Evolutionary conservation across 768 basidiomycete species (phyloP).

Genomic region (Lanmaoa rubissima): DNA sequence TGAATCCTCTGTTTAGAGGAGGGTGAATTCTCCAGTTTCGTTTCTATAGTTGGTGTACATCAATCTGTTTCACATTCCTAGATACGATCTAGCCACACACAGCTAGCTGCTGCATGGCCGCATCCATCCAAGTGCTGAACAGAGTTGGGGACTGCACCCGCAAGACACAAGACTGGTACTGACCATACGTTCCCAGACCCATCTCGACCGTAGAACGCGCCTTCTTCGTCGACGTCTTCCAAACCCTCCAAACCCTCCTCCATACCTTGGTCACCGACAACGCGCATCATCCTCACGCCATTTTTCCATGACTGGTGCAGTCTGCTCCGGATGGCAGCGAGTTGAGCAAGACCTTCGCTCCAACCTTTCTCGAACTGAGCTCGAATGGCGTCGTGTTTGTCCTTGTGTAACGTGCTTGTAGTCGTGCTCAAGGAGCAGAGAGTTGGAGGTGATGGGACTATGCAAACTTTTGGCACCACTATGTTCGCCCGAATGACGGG

Average conservation of each 20-base stretch:
- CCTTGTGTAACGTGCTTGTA: slow-evolving; percentile 26
- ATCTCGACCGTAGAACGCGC: slow-evolving; percentile 25
- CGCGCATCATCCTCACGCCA: slow-evolving; percentile 44
- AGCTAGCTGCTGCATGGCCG: slow-evolving; percentile 35
- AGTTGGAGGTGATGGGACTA: slow-evolving; percentile 54
- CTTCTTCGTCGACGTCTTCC: slow-evolving; percentile 30
- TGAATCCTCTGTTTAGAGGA: not conserved
- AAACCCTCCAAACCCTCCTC: slow-evolving; percentile 37
- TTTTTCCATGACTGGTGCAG: slow-evolving; percentile 46
- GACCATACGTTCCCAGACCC: slow-evolving; percentile 8
- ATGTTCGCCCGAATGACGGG: slow-evolving; percentile 10
- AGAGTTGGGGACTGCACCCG: slow-evolving; percentile 27
- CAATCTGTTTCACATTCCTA: slow-evolving; percentile 10
- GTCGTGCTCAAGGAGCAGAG: slow-evolving; percentile 52
- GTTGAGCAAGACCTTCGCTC: slow-evolving; percentile 54
- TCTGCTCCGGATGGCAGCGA: slow-evolving; percentile 48
- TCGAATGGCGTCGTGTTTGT: slow-evolving; percentile 40
- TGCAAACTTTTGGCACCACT: slow-evolving; percentile 44
- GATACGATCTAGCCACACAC: slow-evolving; percentile 35
- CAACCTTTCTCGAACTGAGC: slow-evolving; percentile 61
- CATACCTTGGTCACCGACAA: slow-evolving; percentile 27
- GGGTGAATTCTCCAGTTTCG: not conserved
- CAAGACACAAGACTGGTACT: slow-evolving; percentile 40
- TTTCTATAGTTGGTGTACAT: slow-evolving; percentile 6
- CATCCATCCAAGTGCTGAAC: slow-evolving; percentile 37